Conservation (phyloP, 1,284 basidiomycete genomes). For the Volvariella surrecta region DNA sequence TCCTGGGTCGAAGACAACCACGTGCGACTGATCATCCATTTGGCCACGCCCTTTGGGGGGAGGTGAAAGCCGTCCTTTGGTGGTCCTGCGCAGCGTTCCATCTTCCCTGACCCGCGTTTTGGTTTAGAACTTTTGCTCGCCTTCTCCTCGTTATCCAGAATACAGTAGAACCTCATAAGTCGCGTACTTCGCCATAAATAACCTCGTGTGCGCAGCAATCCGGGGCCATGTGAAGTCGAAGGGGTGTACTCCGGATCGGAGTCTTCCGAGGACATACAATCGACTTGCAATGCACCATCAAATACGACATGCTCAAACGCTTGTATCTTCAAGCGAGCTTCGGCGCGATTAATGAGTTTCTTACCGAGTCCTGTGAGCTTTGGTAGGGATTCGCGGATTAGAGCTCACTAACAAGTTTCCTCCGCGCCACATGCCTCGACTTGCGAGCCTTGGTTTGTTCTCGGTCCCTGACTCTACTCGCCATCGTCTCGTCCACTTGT, state of each 20-base stretch:
- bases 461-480: conserved; percentile 33
- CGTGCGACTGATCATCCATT: conserved; percentile 69
- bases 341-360: conserved; percentile 60
- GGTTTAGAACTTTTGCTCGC: conserved; percentile 35
- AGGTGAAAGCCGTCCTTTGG: conserved; percentile 47
- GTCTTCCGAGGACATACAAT: conserved; percentile 75
- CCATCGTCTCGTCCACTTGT: conserved; percentile 41
- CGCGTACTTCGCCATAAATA: conserved; percentile 56
- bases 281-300: conserved; percentile 57
- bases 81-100: conserved; percentile 43
- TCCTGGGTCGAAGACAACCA: conserved; percentile 39
- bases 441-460: conserved; percentile 54
- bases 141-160: conserved; percentile 49
- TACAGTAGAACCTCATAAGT: conserved; percentile 45
- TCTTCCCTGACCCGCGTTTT: conserved; percentile 46
- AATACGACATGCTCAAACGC: conserved; percentile 52
- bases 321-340: conserved; percentile 41
- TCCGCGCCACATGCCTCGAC: conserved; percentile 47
- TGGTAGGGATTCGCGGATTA: conserved; percentile 3
- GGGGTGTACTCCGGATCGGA: conserved; percentile 43
- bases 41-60: conserved; percentile 52
- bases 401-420: conserved; percentile 43
- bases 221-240: conserved; percentile 15
- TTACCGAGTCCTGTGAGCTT: conserved; percentile 18
- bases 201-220: conserved; percentile 42